Base-by-base conservation (phyloP, 805 yeast species). In the Candida methanosorbosa region DNA sequence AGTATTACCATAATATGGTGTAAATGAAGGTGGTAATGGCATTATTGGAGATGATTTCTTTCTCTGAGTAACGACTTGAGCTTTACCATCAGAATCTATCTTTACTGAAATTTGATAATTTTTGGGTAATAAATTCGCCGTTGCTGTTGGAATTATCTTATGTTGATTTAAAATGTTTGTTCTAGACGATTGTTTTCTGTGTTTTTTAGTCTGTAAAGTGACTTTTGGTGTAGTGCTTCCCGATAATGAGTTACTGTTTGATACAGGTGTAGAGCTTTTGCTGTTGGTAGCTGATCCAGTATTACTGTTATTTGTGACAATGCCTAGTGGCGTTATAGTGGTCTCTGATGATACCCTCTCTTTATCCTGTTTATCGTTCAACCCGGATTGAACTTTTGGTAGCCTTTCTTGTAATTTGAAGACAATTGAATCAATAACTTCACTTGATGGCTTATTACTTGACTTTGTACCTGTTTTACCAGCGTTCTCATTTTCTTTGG, bases 51-150 rank as follows among this genome's bases (percentile, higher is more conserved):
- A 18, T 20, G 13, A 9, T 15, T 8, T 29, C 42, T 43, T 52
- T 33, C 18, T 22, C 22, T 30, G 14, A 16, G 42, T 54, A 27
- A 36, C 58, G 40, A 41, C 48, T 36, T 46, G 42, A 33, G 56
- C 66, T 31, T 46, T 49, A 25, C 56, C 56, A 18, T 49, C 50
- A 9, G 50, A 37, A 33, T 42, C 41, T 2, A 51, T 41, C 21
- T 48, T 43, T 5, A 51, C 45, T 0, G 52, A 41, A 16, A 51
- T 41, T 34, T 51, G 45, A 24, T 32, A 45, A 17, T 47, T 38
- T 1, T 45, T 30, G 4, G 50, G 46, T 8, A 48, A 36, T n/a
- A 44, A 30, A 22, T 18, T 18, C 26, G 37, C 15, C 36, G 41
- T 8, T 37, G 33, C 18, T 13, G 29, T 15, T 30, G 30, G 13